Evolutionary conservation across 306 rosid species (phyloP), one percentile per base, ranked within the genome.

Genomic region (Cucurbita argyrosperma): DNA sequence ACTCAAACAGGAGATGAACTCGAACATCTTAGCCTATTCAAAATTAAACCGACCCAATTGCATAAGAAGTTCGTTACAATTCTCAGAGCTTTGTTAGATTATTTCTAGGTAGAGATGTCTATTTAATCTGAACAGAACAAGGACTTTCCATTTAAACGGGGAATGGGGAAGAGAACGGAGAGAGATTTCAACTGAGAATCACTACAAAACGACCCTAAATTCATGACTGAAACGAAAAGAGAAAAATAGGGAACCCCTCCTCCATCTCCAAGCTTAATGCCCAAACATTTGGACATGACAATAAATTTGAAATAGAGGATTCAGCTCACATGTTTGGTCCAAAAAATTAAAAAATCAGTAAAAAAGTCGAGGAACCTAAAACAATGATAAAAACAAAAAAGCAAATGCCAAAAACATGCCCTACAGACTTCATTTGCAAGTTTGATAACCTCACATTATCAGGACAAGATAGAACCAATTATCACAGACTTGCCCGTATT

Each of bases 401-500:
- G 26, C 26, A 66, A 66, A 50, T 15, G 21, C 46, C 42, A 68
- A 68, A 68, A 68, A 68, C 74, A 26, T 68, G 18, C 74, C 42
- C 59, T 70, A 70, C 74, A 35, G 26, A 70, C 74, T 35, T 35
- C 45, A 70, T 45, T 45, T 45, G 72, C 55, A 66, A 66, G 55
- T 19, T 66, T 66, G 54, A 45, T 45, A 66, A 66, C 72, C 38
- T 66, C 46, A 43, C 37, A 66, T 66, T 66, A 49, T 45, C 54
- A 19, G 54, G 54, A 66, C 53, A 45, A 43, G 72, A 66, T 66
- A 45, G 72, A 66, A 66, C 10, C 72, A 66, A 64, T 64, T 43
- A 42, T 66, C 54, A 19, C 53, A 66, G 54, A 21, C 74, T 69
- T 70, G 74, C 74, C 74, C 30, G 74, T 52, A 50, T 51, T 70